Evolutionary conservation across 2,329 filamentous ascomycete genomes (phyloP), one percentile per base, ranked within the genome.

Genomic region (Chrysoporthe austroafricana): DNA sequence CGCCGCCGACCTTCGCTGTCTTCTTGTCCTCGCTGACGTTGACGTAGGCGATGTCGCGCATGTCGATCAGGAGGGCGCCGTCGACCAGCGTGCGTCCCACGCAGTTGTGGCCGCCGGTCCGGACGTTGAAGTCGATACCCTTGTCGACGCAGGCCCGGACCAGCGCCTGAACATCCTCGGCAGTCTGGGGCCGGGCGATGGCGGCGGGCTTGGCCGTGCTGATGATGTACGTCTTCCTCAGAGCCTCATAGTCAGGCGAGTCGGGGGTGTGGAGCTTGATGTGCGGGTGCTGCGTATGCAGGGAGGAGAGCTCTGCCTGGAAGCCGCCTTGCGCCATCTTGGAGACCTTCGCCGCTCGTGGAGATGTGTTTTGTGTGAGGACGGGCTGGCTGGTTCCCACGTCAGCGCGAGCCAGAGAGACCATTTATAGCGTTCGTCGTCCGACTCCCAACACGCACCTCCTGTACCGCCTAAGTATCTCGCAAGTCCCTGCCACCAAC

Each of bases 1-100:
- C 73, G 3, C 71, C 71, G 4, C 72, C 73, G 14, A 73, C 65
- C 6, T 42, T 66, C 14, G 71, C 71, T 16, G 63, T 67, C 26
- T 56, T 66, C 61, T 52, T 62, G 63, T 68, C 66, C 16, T 60
- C n/a, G 4, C 32, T 48, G 62, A 68, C 46, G 3, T 34, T 7
- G 16, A 65, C 63, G 16, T 57, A 50, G 16, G 42, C 52, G 4
- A 65, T 62, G 18, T 65, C 62, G 5, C 66, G 66, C 39, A 65
- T 65, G 7, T 65, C 66, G 11, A 68, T 39, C n/a, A 62, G 13
- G 5, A 58, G 8, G 42, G 46, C 62, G n/a, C 36, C 42, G 14
- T 60, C 42, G 57, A 63, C 39, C 26, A 34, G 48, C 4, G 62
- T 13, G 18, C 57, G 48, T 1, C 66, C 66, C 1, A 58, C 39